phyloP scores from a whole-genome alignment of 306 rosid genomes.

The Cucurbita argyrosperma region DNA sequence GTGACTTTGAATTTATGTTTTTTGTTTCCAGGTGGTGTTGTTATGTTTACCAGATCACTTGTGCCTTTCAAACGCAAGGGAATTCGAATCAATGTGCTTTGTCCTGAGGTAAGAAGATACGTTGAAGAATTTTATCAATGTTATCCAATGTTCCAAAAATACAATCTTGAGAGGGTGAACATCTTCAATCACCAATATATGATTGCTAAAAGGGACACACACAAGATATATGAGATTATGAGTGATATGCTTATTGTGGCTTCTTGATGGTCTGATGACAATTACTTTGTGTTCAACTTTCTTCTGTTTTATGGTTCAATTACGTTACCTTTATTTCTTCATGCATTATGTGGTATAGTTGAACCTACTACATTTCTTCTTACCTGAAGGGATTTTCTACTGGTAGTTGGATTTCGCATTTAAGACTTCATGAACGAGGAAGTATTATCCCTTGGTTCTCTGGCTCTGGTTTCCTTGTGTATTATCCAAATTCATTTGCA shows the following conservation, averaged over 20 bases:
- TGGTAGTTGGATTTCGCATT: neutral
- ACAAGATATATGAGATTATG: neutral
- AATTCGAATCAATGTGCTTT: slow-evolving; percentile 83
- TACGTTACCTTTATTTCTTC: neutral
- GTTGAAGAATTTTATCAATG: neutral
- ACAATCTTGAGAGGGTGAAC: neutral
- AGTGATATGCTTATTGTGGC: neutral
- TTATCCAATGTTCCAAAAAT: neutral
- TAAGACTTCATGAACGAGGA: neutral
- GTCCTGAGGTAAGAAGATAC: slow-evolving; percentile 69
- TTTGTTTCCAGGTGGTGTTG: slow-evolving; percentile 56
- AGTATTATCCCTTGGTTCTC: neutral
- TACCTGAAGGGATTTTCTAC: neutral
- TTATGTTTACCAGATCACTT: slow-evolving; percentile 81
- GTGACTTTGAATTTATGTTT: neutral
- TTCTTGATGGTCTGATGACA: slow-evolving; percentile 1
- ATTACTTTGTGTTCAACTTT: neutral
- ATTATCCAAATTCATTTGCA: neutral
- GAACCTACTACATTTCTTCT: neutral
- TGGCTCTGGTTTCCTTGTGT: neutral
- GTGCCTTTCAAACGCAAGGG: slow-evolving; percentile 44
- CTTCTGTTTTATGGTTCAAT: neutral
- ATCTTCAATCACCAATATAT: neutral
- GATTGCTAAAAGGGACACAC: neutral
- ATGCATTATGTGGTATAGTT: neutral